Conservation (phyloP, 306 rosid species). For the Cucurbita maxima region DNA sequence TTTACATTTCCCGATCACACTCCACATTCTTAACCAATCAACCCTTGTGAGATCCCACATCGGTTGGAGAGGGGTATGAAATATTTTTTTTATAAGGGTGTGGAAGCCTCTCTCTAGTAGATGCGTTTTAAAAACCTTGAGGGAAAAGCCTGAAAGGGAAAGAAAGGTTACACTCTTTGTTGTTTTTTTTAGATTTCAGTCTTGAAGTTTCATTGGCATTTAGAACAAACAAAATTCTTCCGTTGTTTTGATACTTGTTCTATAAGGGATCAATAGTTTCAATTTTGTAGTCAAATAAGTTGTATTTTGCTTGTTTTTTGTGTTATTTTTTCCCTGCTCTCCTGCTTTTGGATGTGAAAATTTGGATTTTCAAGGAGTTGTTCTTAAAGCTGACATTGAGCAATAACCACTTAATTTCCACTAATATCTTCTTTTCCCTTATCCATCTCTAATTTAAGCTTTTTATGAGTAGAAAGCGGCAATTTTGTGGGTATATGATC, state of each 20-base stretch:
- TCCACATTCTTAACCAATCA: background rate
- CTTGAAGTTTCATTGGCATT: background rate
- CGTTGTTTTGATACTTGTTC: background rate
- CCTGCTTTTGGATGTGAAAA: background rate
- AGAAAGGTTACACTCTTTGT: too few species aligned
- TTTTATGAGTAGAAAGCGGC: constrained; percentile 47
- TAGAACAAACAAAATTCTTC: background rate
- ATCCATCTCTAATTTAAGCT: background rate
- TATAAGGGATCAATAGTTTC: background rate
- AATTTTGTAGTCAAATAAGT: background rate
- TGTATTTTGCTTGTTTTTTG: background rate
- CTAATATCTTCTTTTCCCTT: background rate
- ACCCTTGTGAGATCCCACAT: too few species aligned
- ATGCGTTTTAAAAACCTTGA: too few species aligned
- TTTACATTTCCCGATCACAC: background rate
- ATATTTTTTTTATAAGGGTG: too few species aligned
- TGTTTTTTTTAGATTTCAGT: background rate
- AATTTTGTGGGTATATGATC: constrained; percentile 61
- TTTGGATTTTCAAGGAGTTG: background rate
- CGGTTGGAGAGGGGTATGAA: too few species aligned
- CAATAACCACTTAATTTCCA: background rate
- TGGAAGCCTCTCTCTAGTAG: too few species aligned
- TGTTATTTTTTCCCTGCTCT: background rate
- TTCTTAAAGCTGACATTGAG: background rate
- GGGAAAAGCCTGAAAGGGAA: too few species aligned